Base-by-base conservation (phyloP, 805 yeast species). In the Cyberlindnera japonica region DNA sequence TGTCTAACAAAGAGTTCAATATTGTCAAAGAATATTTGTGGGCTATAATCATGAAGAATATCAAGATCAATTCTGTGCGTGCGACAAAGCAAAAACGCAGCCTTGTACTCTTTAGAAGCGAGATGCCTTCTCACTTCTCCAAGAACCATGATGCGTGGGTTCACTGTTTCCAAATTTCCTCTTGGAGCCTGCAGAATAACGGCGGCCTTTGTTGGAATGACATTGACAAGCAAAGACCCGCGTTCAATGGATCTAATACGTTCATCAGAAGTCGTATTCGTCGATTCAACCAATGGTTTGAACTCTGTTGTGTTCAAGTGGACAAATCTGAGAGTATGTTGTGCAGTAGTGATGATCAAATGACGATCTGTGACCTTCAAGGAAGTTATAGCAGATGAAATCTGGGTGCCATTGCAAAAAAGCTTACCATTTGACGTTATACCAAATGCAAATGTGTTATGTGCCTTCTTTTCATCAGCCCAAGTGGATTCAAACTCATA, bases 121-220 rank as follows among this genome's bases (percentile, higher is more conserved):
- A 93, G 87, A 49, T 73, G 72, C 24, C 73, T 69, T 49, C 99
- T 75, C 19, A 93, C 95, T 17, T 83, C 93, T 11, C 85, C 74
- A 28, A 93, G 66, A 3, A 91, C 95, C 83, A 93, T 80, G 33
- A 93, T 84, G 60, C 99, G 74, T 12, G 99, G 99, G 55, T 79
- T 81, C 15, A 93, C 84, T 0, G 98, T 89, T 62, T 93, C 99
- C 50, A 93, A 67, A 55, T 93, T 93, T 46, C 99, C 99, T 59
- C 99, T 76, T 44, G 95, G 95, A 5, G 96, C 96, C 61, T 93
- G 96, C 38, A 93, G 68, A 4, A 87, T 79, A 15, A 95, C 89
- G 1, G 90, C 74, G 41, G 89, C 80, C 40, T 77, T 83, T 0
- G 91, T 77, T 1, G 97, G 96, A 54, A 89, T 82, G 2, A 78